Percentiles rank a stretch among this genome's conserved stretches.
Conservation (phyloP, 2,329 filamentous ascomycete species). For the Xylariales sp. region DNA sequence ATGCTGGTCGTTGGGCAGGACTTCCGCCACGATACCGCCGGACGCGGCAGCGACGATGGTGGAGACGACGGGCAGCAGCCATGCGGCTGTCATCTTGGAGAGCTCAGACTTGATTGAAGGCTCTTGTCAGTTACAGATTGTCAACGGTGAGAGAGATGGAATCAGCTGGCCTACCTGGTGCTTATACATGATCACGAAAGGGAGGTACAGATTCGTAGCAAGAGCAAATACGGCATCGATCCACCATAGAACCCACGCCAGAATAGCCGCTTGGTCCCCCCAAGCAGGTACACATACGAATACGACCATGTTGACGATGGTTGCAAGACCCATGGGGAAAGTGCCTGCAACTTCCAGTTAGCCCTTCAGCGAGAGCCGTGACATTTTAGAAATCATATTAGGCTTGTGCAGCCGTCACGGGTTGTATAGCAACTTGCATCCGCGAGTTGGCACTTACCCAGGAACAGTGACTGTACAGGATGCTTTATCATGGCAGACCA, state of each 20-base stretch:
- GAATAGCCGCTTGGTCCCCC: slow-evolving; percentile 45
- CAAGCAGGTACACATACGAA: slow-evolving; percentile 53
- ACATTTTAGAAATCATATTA: too few species aligned
- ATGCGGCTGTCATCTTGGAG: slow-evolving; percentile 34
- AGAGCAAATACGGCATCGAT: slow-evolving; percentile 31
- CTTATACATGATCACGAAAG: too few species aligned
- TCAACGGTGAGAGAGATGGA: too few species aligned
- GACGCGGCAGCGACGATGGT: slow-evolving; percentile 60
- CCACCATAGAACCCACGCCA: slow-evolving; percentile 52
- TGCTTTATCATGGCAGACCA: slow-evolving; percentile 59
- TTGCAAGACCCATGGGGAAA: slow-evolving; percentile 3
- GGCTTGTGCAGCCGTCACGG: too few species aligned
- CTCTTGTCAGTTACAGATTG: too few species aligned
- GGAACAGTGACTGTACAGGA: slow-evolving; percentile 57
- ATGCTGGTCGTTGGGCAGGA: too few species aligned
- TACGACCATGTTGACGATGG: slow-evolving; percentile 54
- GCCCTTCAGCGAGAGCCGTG: too few species aligned
- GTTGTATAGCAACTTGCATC: slow-evolving; percentile 18
- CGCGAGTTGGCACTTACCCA: slow-evolving; percentile 51
- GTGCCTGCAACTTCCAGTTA: too few species aligned
- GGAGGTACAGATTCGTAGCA: slow-evolving; percentile 40
- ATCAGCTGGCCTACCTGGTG: too few species aligned
- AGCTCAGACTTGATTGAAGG: neutral
- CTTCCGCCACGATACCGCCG: slow-evolving; percentile 58
- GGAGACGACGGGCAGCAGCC: slow-evolving; percentile 51